Evolutionary conservation across 2,329 filamentous ascomycete genomes (phyloP).

Genomic region (Dryadomyces sulphureus): DNA sequence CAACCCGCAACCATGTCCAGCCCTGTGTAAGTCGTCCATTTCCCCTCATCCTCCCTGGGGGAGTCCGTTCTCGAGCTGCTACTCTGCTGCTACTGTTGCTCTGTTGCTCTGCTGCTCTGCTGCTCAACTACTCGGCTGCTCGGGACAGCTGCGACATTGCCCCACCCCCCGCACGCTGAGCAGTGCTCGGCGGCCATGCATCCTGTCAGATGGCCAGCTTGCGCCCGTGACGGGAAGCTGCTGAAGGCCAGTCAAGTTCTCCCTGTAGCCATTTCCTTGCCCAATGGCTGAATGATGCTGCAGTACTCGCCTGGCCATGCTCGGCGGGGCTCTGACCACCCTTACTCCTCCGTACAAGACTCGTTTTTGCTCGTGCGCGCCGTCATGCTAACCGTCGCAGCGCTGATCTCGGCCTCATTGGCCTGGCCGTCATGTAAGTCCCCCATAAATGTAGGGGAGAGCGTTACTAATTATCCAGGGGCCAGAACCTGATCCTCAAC

Average conservation of each 20-base stretch:
- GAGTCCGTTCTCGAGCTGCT: not conserved
- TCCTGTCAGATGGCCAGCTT: too few species aligned
- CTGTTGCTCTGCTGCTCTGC: not conserved
- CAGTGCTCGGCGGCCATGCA: too few species aligned
- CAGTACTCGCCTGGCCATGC: conserved; percentile 62
- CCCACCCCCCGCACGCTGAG: conserved; percentile 11
- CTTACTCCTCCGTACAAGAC: conserved; percentile 12
- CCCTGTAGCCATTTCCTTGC: not conserved
- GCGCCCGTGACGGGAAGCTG: too few species aligned
- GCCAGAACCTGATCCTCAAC: conserved; percentile 80
- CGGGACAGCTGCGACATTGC: conserved; percentile 4
- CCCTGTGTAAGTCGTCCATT: conserved; percentile 44
- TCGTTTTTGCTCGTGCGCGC: not conserved
- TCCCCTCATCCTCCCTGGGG: not conserved
- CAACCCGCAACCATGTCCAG: conserved; percentile 39
- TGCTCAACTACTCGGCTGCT: too few species aligned
- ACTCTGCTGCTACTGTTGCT: not conserved
- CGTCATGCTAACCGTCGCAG: conserved; percentile 25
- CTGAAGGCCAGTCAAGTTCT: too few species aligned
- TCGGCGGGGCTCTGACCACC: conserved; percentile 41
- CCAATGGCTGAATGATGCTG: conserved; percentile 7
- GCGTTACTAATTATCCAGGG: conserved; percentile 24
- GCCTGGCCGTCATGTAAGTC: conserved; percentile 73
- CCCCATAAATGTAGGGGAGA: too few species aligned
- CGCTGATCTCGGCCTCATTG: conserved; percentile 84